Base-by-base conservation (phyloP, 495 filamentous ascomycete genomes). In the Aspergillus leporis region DNA sequence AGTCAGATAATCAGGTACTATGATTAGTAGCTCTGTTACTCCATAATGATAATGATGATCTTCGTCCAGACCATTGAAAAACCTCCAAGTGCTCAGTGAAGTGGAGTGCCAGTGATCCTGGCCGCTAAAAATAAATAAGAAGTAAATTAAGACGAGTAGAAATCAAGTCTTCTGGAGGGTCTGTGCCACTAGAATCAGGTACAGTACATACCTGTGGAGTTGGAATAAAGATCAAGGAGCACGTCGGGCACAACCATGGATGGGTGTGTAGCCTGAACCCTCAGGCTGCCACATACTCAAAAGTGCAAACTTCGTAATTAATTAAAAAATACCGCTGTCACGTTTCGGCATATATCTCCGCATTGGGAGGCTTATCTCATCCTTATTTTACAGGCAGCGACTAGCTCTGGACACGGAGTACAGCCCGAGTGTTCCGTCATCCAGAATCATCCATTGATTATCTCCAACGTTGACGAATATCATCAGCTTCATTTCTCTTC, bases 11-110 rank as follows among this genome's bases (percentile, higher is more conserved):
- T 13, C 21, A n/a, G 14, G 43, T 47, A 14, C 43, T 47, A 47
- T 47, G 18, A 47, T 47, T 47, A 47, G 43, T 47, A 47, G 34
- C 9, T 21, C 41, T 14, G 41, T 45, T 2, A 45, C 41, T 45
- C 41, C 41, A 45, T 45, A 45, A 45, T 7, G 2, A 18, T 45
- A 21, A 47, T 47, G 19, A 47, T 47, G 43, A 47, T 47, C 43
- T 47, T 47, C 43, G 23, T 47, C 21, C 43, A 22, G 21, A 10
- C 43, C 43, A 23, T 47, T 47, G 43, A 47, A 47, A 47, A n/a
- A 16, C 12, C 5, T 10, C 19, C 43, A 23, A 47, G 18, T 9
- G 18, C 13, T 47, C 19, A 1, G 19, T 22, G 13, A 23, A 47
- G 43, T 47, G 43, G 43, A 23, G 23, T 22, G 13, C 19, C 21